Percentiles rank a stretch among this genome's conserved stretches.
Evolutionary conservation across 2,329 filamentous ascomycete genomes (phyloP).

Genomic region (Epichloe scottii): DNA sequence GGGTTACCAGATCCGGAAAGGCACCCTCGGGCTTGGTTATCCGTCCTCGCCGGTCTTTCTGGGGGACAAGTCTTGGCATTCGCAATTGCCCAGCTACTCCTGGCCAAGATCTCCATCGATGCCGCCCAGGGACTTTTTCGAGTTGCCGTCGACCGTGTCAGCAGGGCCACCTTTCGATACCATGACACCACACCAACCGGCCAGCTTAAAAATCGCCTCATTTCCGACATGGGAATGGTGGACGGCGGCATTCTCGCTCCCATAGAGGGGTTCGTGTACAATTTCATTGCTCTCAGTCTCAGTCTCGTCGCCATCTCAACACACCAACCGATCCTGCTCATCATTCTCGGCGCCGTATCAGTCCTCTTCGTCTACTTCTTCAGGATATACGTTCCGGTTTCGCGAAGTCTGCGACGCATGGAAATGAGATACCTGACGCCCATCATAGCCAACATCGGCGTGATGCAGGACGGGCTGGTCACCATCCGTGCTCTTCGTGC

Average conservation of each 20-base stretch:
- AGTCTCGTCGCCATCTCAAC: constrained; percentile 67
- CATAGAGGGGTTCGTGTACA: constrained; percentile 59
- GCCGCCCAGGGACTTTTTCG: constrained; percentile 67
- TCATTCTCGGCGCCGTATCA: constrained; percentile 57
- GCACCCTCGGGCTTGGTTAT: constrained; percentile 62
- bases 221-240: constrained; percentile 78
- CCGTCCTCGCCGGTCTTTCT: constrained; percentile 56
- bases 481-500: constrained; percentile 77
- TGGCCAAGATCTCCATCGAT: constrained; percentile 67
- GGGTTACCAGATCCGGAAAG: constrained; percentile 47
- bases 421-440: constrained; percentile 86
- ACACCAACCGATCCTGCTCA: constrained; percentile 64
- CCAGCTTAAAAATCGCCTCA: constrained; percentile 82
- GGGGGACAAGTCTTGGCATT: constrained; percentile 45
- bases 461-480: constrained; percentile 70
- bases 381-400: constrained; percentile 64
- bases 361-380: constrained; percentile 62
- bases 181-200: constrained; percentile 86
- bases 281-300: constrained; percentile 57
- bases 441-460: constrained; percentile 85
- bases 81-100: constrained; percentile 49
- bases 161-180: constrained; percentile 73
- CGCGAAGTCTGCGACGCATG: constrained; percentile 68
- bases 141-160: constrained; percentile 59
- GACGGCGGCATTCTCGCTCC: constrained; percentile 74